These are phyloP conservation scores for Mycena indigotica DNA, from an alignment of 768 basidiomycete genomes.

Conservation along the genomic window DNA sequence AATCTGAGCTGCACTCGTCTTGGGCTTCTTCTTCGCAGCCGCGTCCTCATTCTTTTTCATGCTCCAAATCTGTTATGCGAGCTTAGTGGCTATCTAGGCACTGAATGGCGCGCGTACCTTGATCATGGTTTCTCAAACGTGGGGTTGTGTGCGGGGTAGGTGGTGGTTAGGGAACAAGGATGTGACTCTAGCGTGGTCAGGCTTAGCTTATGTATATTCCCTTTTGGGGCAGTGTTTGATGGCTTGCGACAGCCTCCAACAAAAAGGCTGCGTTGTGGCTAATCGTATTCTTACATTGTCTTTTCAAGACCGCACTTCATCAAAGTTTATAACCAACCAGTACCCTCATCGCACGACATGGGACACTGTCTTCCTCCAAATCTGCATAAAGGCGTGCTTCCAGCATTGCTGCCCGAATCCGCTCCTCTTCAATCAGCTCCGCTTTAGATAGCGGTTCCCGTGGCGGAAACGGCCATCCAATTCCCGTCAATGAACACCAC, in stretches of 20 bases:
- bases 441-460: constrained; percentile 69
- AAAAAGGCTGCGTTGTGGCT: no score
- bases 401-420: constrained; percentile 60
- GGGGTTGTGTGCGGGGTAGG: constrained; percentile 5
- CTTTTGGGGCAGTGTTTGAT: neutral
- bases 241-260: neutral
- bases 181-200: neutral
- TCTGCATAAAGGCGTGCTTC: constrained; percentile 53
- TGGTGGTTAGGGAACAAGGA: neutral
- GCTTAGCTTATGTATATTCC: neutral
- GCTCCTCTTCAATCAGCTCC: constrained; percentile 68
- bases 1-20: constrained; percentile 97
- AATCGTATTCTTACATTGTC: neutral
- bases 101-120: constrained; percentile 15
- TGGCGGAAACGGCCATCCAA: constrained; percentile 61
- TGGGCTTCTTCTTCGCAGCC: constrained; percentile 96
- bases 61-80: constrained; percentile 83
- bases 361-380: constrained; percentile 53
- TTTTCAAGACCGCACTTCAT: no score
- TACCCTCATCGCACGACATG: constrained; percentile 62
- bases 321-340: constrained; percentile 68
- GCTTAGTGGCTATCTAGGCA: constrained; percentile 16
- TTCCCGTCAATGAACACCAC: constrained; percentile 61
- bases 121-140: constrained; percentile 21
- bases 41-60: constrained; percentile 99